These are phyloP conservation scores for Zymoseptoria pseudotritici DNA, from an alignment of 2,329 filamentous ascomycete genomes.

Conservation along the genomic window DNA sequence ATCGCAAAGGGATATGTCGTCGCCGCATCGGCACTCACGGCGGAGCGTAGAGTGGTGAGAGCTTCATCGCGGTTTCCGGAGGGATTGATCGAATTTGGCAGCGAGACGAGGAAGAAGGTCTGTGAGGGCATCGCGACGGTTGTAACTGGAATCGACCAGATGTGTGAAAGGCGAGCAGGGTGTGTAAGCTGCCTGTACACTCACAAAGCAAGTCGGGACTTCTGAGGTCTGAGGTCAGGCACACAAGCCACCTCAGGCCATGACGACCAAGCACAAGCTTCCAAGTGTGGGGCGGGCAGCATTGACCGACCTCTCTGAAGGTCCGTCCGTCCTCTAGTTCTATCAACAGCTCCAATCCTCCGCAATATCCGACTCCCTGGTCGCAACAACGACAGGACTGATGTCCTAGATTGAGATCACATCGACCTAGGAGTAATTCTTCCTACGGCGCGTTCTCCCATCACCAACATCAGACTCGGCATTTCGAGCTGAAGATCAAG, in stretches of 20 bases:
- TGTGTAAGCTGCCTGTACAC: background rate
- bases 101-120: slow-evolving; percentile 81
- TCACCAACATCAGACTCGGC: no score
- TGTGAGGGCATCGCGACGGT: slow-evolving; percentile 25
- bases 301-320: background rate
- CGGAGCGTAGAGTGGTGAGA: slow-evolving; percentile 64
- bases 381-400: background rate
- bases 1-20: slow-evolving; percentile 70
- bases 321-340: background rate
- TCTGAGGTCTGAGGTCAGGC: background rate
- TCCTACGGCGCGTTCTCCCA: background rate
- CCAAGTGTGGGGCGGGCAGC: background rate
- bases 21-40: slow-evolving; percentile 67
- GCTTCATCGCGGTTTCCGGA: slow-evolving; percentile 75
- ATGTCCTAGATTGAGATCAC: background rate
- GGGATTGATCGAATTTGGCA: slow-evolving; percentile 80
- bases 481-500: background rate
- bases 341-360: background rate
- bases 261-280: background rate
- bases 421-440: background rate
- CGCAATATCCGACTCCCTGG: background rate
- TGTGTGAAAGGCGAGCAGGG: background rate
- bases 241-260: background rate
- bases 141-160: background rate
- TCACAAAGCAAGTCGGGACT: background rate